Evolutionary conservation across 306 rosid genomes (phyloP), one percentile per base, ranked within the genome.

Genomic region (Prunus kanzakura): DNA sequence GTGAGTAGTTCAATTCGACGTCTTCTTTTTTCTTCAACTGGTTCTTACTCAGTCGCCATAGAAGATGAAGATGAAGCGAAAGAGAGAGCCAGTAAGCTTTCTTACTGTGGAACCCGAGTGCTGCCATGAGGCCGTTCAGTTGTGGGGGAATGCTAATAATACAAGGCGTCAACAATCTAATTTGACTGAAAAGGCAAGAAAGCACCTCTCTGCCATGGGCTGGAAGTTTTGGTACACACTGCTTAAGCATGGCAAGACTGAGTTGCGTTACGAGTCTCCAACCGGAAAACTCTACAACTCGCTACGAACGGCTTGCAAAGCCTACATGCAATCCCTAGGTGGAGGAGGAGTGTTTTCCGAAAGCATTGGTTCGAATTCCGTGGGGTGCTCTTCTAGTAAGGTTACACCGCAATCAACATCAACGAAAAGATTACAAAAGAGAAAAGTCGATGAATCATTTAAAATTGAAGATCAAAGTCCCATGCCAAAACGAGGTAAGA

Each of bases 221-320:
- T 93, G 96, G 96, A 63, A 11, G 4, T 63, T 91, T 41, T 86
- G 82, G 85, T 68, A 71, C 8, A 54, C 13, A 5, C 16, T 54
- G 38, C 54, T 13, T 1, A 85, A 86, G 84, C 63, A 78, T 8
- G 22, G 18, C 1, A 82, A 9, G 35, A 70, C 51, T 12, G 93
- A 91, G 78, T 5, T 93, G 49, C 91, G 98, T 25, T 93, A 89
- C 64, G 63, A 64, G 22, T 81, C 88, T 8, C 91, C 96, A 0
- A 67, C 6, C 25, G 93, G 90, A 8, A 91, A 69, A 66, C 56
- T 52, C 10, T 78, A 75, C 69, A 67, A 55, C 62, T 83, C 93
- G 30, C 96, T 93, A 4, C 78, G 82, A 56, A 67, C 63, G 2
- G 96, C 98, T 0, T 93, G 96, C 71, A 46, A 83, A 50, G 69